A percentile compares a stretch with the other conserved stretches of the same genome.
These are phyloP conservation scores for Leucogyrophana mollusca DNA, from an alignment of 768 basidiomycete species.

Conservation along the genomic window DNA sequence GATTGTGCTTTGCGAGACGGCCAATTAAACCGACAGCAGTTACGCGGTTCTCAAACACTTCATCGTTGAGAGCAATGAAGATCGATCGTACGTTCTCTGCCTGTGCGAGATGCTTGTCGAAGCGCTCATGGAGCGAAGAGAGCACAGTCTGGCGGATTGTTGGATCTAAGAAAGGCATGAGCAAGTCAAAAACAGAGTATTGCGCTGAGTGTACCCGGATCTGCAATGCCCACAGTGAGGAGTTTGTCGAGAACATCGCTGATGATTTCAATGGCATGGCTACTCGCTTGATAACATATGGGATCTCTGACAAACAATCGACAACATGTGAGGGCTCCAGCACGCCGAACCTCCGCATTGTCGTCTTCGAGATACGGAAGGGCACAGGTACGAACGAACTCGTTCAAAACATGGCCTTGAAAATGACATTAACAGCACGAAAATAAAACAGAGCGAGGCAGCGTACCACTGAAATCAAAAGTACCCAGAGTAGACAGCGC, in stretches of 20 bases:
- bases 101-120: conserved; percentile 96
- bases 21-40: conserved; percentile 92
- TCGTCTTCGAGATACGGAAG: conserved; percentile 95
- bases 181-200: background rate
- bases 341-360: conserved; percentile 79
- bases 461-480: conserved; percentile 90
- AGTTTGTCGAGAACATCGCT: conserved; percentile 98
- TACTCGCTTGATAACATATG: conserved; percentile 94
- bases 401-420: conserved; percentile 88
- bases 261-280: conserved; percentile 94
- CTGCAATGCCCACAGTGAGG: conserved; percentile 91
- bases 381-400: conserved; percentile 90
- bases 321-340: conserved; percentile 91
- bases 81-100: conserved; percentile 97
- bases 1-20: conserved; percentile 90
- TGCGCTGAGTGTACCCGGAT: conserved; percentile 64
- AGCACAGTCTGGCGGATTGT: conserved; percentile 86
- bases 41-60: conserved; percentile 90
- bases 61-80: conserved; percentile 97
- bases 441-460: background rate
- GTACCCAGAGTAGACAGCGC: conserved; percentile 84
- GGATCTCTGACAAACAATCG: conserved; percentile 91
- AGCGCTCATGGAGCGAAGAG: conserved; percentile 83
- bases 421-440: conserved; percentile 4
- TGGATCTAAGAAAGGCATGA: conserved; percentile 44